A percentile compares a stretch with the other conserved stretches of the same genome.
These are phyloP conservation scores for Lactifluus hygrophoroides DNA, from an alignment of 768 basidiomycete genomes.

Conservation along the genomic window DNA sequence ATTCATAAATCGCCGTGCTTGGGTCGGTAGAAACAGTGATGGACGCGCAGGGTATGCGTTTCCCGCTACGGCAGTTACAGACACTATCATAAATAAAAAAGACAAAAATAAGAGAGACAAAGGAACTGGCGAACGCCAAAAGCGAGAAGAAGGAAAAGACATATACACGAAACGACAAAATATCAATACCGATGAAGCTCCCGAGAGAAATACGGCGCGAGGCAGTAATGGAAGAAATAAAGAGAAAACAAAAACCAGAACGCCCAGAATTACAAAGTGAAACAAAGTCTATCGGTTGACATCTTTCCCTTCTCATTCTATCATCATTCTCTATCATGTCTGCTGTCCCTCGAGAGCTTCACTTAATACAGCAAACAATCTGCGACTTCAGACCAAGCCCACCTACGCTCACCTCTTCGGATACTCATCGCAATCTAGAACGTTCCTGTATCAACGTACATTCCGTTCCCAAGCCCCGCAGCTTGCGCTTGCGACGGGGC, in stretches of 20 bases:
- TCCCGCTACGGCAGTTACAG: no score
- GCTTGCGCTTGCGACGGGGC: background rate
- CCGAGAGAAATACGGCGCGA: background rate
- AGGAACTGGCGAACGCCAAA: no score
- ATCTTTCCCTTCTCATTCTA: background rate
- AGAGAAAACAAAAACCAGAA: background rate
- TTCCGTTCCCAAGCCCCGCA: conserved; percentile 3
- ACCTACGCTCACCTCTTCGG: background rate
- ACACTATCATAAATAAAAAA: background rate
- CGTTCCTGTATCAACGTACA: conserved; percentile 13
- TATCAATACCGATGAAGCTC: background rate
- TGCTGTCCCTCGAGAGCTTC: background rate
- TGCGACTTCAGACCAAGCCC: background rate
- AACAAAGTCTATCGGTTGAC: background rate
- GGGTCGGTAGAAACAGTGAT: no score
- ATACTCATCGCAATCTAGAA: conserved; percentile 2
- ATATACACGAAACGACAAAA: background rate
- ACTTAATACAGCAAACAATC: background rate
- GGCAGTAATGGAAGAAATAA: background rate
- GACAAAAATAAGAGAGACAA: no score
- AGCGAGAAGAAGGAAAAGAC: background rate
- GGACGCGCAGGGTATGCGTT: no score
- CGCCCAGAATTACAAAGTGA: background rate
- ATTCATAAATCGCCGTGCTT: no score
- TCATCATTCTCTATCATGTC: background rate